Conservation (phyloP, 179 eudicot species). For the Heliamphora pulchella region DNA sequence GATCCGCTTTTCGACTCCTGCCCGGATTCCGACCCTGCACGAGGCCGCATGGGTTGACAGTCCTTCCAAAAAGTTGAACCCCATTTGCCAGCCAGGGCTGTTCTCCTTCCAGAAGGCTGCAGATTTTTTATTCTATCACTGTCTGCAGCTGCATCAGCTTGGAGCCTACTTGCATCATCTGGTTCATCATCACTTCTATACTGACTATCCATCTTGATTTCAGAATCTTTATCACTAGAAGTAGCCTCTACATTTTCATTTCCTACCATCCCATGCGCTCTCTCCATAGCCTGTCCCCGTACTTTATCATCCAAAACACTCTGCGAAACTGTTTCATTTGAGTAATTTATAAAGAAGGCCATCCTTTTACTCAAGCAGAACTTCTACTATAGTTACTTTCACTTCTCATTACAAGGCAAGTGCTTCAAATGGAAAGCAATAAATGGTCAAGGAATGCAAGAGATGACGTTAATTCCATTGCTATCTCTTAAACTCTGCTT, state of each 20-base stretch:
- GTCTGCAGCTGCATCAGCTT: slow-evolving; percentile 28
- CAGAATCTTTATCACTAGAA: slow-evolving; percentile 53
- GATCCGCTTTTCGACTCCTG: slow-evolving; percentile 75
- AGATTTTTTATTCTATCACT: slow-evolving; percentile 37
- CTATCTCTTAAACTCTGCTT: neutral
- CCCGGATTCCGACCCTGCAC: slow-evolving; percentile 44
- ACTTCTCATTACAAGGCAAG: neutral
- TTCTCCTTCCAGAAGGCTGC: slow-evolving; percentile 39
- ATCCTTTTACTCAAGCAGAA: slow-evolving; percentile 39
- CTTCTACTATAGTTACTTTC: neutral
- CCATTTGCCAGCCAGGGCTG: slow-evolving; percentile 45
- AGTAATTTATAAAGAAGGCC: slow-evolving; percentile 61
- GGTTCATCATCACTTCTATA: slow-evolving; percentile 44
- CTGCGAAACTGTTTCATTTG: slow-evolving; percentile 37
- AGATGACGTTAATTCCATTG: neutral
- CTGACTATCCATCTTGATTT: slow-evolving; percentile 37
- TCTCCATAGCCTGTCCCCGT: slow-evolving; percentile 29
- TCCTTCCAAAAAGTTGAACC: slow-evolving; percentile 77
- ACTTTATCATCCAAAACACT: slow-evolving; percentile 48
- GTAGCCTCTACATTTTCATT: slow-evolving; percentile 42
- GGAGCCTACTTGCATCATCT: slow-evolving; percentile 27
- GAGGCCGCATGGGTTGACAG: slow-evolving; percentile 44
- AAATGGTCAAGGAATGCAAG: slow-evolving; percentile 7
- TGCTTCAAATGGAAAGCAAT: slow-evolving; percentile 15
- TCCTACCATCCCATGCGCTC: slow-evolving; percentile 39